These are phyloP conservation scores for Alternaria brassicae DNA, from an alignment of 2,329 filamentous ascomycete genomes.

Conservation along the genomic window DNA sequence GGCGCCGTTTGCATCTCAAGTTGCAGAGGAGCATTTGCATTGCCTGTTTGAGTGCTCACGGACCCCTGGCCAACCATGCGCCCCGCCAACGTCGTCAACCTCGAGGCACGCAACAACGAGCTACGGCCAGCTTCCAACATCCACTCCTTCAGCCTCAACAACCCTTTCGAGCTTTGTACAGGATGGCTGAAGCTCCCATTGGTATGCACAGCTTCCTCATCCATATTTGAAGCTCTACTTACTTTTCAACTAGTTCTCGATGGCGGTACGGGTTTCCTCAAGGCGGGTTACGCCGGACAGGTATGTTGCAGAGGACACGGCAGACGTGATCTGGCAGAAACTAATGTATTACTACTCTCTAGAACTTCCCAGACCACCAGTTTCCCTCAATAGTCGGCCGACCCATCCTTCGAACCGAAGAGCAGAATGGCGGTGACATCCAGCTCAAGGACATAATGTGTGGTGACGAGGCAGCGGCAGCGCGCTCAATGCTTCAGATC, in stretches of 20 bases:
- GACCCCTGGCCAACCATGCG: conserved; percentile 27
- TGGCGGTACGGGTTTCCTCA: conserved; percentile 99
- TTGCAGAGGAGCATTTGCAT: conserved; percentile 16
- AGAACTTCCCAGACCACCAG: conserved; percentile 99
- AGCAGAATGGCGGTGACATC: conserved; percentile 73
- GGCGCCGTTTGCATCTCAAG: not conserved
- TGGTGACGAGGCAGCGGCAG: conserved; percentile 95
- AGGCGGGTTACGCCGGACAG: conserved; percentile 96
- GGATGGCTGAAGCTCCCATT: conserved; percentile 59
- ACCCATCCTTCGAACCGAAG: conserved; percentile 95
- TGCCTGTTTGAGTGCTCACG: conserved; percentile 31
- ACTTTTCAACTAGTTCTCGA: conserved; percentile 78
- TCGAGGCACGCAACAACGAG: conserved; percentile 23
- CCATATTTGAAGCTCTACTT: conserved; percentile 31
- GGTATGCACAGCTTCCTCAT: conserved; percentile 45
- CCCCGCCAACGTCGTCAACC: conserved; percentile 42
- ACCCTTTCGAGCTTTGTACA: conserved; percentile 30
- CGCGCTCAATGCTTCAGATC: conserved; percentile 96
- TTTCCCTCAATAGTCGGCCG: conserved; percentile 98
- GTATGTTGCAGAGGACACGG: conserved; percentile 53
- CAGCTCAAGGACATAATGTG: conserved; percentile 99
- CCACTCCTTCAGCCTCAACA: conserved; percentile 14
- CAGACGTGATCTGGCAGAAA: not conserved
- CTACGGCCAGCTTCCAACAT: conserved; percentile 22
- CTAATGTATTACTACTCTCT: conserved; percentile 14